Percentiles rank a stretch among this genome's conserved stretches.
Conservation (phyloP, 805 yeast species). For the Candida multigemmis region DNA sequence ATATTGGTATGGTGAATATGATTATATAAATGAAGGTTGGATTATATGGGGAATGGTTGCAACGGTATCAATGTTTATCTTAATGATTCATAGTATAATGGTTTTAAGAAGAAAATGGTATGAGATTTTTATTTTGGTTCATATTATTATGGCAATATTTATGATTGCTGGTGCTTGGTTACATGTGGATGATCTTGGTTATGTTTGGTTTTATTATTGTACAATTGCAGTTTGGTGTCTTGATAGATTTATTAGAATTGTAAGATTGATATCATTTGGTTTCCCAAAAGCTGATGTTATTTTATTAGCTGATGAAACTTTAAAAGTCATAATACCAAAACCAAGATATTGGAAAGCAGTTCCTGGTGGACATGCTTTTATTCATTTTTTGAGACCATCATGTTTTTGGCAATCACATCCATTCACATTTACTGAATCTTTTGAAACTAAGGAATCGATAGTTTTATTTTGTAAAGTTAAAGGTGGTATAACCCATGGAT, state of each 20-base stretch:
- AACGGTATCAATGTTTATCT: slow-evolving; percentile 22
- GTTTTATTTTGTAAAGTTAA: slow-evolving; percentile 26
- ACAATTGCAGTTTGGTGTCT: slow-evolving; percentile 26
- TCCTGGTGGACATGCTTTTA: slow-evolving; percentile 34
- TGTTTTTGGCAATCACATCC: slow-evolving; percentile 38
- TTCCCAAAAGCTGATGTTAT: slow-evolving; percentile 21
- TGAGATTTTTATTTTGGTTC: slow-evolving; percentile 24
- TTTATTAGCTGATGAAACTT: slow-evolving; percentile 25
- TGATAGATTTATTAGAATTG: slow-evolving; percentile 21
- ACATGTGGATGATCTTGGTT: slow-evolving; percentile 28
- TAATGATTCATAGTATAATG: slow-evolving; percentile 22
- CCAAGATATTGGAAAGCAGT: slow-evolving; percentile 26
- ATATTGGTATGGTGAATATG: slow-evolving; percentile 5
- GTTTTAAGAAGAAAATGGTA: slow-evolving; percentile 26
- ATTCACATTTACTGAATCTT: slow-evolving; percentile 23
- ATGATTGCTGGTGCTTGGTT: slow-evolving; percentile 39
- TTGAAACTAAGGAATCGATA: slow-evolving; percentile 11
- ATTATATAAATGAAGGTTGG: slow-evolving; percentile 11
- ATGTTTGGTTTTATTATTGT: slow-evolving; percentile 20
- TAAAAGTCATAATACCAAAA: slow-evolving; percentile 24
- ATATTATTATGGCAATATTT: slow-evolving; percentile 25
- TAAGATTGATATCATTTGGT: slow-evolving; percentile 22
- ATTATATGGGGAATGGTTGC: slow-evolving; percentile 27
- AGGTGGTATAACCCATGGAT: slow-evolving; percentile 25
- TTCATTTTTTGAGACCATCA: slow-evolving; percentile 21